Conservation (phyloP, 306 rosid genomes). For the Dryas drummondii region DNA sequence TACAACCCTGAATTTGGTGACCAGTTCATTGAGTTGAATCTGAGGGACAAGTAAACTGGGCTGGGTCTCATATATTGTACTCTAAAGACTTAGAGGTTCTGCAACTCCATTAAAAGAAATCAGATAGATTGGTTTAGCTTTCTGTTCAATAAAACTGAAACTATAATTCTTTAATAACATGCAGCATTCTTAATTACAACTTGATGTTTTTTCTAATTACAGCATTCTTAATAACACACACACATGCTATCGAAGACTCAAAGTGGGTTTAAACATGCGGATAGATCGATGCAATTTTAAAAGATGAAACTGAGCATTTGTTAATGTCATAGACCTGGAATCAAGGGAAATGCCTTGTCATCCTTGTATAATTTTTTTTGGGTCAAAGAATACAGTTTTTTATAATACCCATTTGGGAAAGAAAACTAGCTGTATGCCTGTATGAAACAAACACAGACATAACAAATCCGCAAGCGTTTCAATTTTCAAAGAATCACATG, state of each 20-base stretch:
- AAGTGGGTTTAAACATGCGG: background rate
- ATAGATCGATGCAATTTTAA: too few relatives aligned
- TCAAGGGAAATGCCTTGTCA: background rate
- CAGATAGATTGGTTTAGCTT: background rate
- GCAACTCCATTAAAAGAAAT: too few relatives aligned
- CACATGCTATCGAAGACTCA: slow-evolving; percentile 15
- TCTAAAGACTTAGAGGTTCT: background rate
- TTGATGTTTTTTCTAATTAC: background rate
- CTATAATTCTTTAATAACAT: background rate
- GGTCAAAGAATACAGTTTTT: slow-evolving; percentile 9
- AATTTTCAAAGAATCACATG: background rate
- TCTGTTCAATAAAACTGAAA: background rate
- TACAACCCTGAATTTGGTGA: background rate
- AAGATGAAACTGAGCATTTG: background rate
- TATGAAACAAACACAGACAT: background rate
- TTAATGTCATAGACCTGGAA: background rate
- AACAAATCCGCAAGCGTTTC: slow-evolving; percentile 9
- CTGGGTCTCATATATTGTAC: background rate
- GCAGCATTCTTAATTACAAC: background rate
- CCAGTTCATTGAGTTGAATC: background rate
- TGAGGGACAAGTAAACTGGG: background rate
- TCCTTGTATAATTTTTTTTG: background rate
- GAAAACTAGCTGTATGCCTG: background rate
- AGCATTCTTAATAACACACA: background rate
- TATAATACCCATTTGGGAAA: slow-evolving; percentile 6